Conservation (phyloP, 768 basidiomycete genomes). For the Boletales sp. region DNA sequence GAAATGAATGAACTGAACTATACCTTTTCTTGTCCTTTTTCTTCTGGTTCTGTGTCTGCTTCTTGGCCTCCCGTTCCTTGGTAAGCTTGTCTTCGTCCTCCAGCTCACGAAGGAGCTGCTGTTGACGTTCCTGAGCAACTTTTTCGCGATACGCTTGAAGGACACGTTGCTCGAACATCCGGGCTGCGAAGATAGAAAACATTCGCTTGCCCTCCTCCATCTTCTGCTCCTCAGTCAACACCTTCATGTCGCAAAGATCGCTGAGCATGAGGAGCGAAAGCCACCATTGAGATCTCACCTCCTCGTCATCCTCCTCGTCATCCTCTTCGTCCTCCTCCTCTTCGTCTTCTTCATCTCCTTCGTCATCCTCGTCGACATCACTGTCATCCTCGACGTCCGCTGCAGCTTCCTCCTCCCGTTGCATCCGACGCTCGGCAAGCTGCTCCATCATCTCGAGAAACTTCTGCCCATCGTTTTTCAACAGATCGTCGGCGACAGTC, state of each 20-base stretch:
- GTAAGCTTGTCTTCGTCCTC: slow-evolving; percentile 90
- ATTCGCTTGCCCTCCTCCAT: slow-evolving; percentile 99
- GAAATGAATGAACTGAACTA: slow-evolving; percentile 24
- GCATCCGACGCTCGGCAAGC: slow-evolving; percentile 90
- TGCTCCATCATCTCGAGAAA: slow-evolving; percentile 99
- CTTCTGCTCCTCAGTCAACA: slow-evolving; percentile 94
- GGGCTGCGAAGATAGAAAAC: slow-evolving; percentile 99
- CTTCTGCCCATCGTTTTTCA: slow-evolving; percentile 98
- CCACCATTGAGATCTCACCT: slow-evolving; percentile 31
- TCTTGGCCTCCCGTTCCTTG: slow-evolving; percentile 88
- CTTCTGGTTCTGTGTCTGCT: slow-evolving; percentile 92
- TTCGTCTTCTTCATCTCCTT: slow-evolving; percentile 58
- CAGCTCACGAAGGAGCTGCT: slow-evolving; percentile 89
- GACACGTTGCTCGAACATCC: slow-evolving; percentile 99
- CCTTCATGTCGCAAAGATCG: slow-evolving; percentile 33
- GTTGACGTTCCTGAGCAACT: slow-evolving; percentile 93
- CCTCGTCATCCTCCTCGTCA: slow-evolving; percentile 45
- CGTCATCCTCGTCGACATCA: slow-evolving; percentile 58
- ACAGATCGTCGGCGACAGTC: slow-evolving; percentile 96
- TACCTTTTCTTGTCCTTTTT: slow-evolving; percentile 99
- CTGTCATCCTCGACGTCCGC: slow-evolving; percentile 62
- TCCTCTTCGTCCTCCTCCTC: slow-evolving; percentile 66
- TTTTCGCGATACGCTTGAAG: slow-evolving; percentile 95
- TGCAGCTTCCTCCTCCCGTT: slow-evolving; percentile 74
- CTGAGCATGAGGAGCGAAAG: slow-evolving; percentile 7